These are phyloP conservation scores for Fusarium anthophilum DNA, from an alignment of 2,329 filamentous ascomycete species.

Conservation along the genomic window DNA sequence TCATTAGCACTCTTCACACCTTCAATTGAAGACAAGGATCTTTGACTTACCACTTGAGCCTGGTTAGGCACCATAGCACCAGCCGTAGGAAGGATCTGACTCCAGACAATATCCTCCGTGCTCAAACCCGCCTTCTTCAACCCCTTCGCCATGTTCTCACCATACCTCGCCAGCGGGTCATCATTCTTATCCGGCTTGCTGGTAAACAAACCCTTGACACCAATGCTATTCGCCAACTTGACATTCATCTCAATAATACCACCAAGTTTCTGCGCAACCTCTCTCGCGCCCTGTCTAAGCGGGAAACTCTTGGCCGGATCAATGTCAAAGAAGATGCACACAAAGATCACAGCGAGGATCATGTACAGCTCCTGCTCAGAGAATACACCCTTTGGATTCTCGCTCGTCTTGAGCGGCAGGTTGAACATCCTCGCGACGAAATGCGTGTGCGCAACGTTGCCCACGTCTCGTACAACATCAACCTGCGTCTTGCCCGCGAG, in stretches of 20 bases:
- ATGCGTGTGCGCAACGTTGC: conserved; percentile 71
- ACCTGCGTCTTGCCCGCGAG: conserved; percentile 67
- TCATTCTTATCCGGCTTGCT: conserved; percentile 58
- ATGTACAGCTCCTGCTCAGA: conserved; percentile 66
- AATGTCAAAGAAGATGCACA: conserved; percentile 71
- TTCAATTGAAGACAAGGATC: background rate
- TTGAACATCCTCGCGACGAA: conserved; percentile 72
- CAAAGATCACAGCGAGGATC: conserved; percentile 72
- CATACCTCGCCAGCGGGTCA: conserved; percentile 69
- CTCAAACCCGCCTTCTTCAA: conserved; percentile 71
- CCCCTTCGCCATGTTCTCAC: conserved; percentile 70
- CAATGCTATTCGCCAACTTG: conserved; percentile 60
- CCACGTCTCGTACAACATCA: conserved; percentile 76
- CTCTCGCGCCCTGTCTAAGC: conserved; percentile 65
- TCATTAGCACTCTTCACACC: conserved; percentile 27
- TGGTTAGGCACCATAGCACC: conserved; percentile 76
- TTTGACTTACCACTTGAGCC: conserved; percentile 66
- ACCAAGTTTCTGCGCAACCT: conserved; percentile 68
- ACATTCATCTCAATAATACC: conserved; percentile 71
- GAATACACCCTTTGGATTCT: conserved; percentile 67
- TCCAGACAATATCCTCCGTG: conserved; percentile 74
- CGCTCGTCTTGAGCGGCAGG: conserved; percentile 71
- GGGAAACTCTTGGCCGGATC: conserved; percentile 75
- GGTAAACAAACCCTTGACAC: conserved; percentile 60
- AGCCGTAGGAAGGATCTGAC: conserved; percentile 74